Conservation (phyloP, 768 basidiomycete genomes). For the Phylloporus sp. region DNA sequence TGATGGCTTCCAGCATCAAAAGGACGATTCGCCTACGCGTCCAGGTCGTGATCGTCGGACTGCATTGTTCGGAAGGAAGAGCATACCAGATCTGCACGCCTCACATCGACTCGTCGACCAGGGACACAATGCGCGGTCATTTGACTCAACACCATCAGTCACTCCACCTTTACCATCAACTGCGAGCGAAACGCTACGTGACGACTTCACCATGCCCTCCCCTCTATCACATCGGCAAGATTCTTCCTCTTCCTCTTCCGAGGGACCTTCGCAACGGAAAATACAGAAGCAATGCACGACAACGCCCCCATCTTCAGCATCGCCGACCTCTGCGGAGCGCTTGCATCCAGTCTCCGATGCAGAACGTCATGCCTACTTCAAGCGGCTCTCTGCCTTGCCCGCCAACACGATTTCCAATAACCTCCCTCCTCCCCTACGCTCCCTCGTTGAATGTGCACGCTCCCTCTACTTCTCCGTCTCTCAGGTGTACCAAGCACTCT, state of each 20-base stretch:
- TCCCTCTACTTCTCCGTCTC: constrained; percentile 89
- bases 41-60: constrained; percentile 34
- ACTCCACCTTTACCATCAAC: constrained; percentile 6
- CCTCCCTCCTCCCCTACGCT: constrained; percentile 64
- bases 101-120: constrained; percentile 36
- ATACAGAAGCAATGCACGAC: constrained; percentile 22
- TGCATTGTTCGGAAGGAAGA: constrained; percentile 62
- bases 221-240: constrained; percentile 44
- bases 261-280: constrained; percentile 22
- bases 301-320: constrained; percentile 33
- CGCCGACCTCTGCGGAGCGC: constrained; percentile 36
- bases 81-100: constrained; percentile 76
- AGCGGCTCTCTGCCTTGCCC: constrained; percentile 78
- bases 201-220: constrained; percentile 36
- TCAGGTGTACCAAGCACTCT: constrained; percentile 84
- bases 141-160: constrained; percentile 18
- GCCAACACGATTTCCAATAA: constrained; percentile 53
- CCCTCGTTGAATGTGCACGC: constrained; percentile 81
- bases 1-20: constrained; percentile 35
- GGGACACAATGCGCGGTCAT: constrained; percentile 21
- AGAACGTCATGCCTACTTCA: constrained; percentile 91
- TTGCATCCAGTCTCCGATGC: constrained; percentile 50
- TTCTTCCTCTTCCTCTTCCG: constrained; percentile 37
- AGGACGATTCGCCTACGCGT: constrained; percentile 48
- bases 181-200: constrained; percentile 13